phyloP scores from a whole-genome alignment of 2,329 filamentous ascomycete genomes.

The Fusarium vanettenii region DNA sequence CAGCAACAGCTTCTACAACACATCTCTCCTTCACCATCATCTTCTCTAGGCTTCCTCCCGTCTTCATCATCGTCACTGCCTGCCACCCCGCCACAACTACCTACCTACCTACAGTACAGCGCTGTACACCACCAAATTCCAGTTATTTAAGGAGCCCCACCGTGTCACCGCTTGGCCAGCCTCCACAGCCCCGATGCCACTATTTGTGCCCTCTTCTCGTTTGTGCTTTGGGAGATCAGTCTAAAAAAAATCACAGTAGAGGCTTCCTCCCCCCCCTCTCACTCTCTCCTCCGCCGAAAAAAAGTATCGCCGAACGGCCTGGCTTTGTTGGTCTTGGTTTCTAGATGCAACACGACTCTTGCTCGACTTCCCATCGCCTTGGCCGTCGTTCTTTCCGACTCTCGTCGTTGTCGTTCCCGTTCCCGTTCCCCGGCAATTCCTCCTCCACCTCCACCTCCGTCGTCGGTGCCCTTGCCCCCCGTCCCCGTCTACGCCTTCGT shows the following conservation, averaged over 20 bases:
- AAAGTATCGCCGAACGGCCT: conserved; percentile 14
- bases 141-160: conserved; percentile 35
- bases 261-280: not conserved
- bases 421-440: conserved; percentile 10
- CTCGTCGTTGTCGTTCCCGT: conserved; percentile 3
- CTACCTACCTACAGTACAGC: not conserved
- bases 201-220: conserved; percentile 23
- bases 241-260: conserved; percentile 27
- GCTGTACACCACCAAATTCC: not conserved
- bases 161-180: conserved; percentile 31
- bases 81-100: not conserved
- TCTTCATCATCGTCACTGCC: conserved; percentile 10
- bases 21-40: not conserved
- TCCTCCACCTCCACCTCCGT: not conserved
- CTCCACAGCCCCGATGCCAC: conserved; percentile 37
- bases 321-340: conserved; percentile 24
- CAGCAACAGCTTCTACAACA: not conserved
- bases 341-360: conserved; percentile 33
- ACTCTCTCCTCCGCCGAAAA: conserved; percentile 6
- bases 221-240: conserved; percentile 11
- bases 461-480: conserved; percentile 19
- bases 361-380: conserved; percentile 30
- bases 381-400: conserved; percentile 12
- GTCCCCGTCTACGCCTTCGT: conserved; percentile 29
- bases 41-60: not conserved